phyloP scores from a whole-genome alignment of 1,284 basidiomycete species.

The Agaricales sp. region DNA sequence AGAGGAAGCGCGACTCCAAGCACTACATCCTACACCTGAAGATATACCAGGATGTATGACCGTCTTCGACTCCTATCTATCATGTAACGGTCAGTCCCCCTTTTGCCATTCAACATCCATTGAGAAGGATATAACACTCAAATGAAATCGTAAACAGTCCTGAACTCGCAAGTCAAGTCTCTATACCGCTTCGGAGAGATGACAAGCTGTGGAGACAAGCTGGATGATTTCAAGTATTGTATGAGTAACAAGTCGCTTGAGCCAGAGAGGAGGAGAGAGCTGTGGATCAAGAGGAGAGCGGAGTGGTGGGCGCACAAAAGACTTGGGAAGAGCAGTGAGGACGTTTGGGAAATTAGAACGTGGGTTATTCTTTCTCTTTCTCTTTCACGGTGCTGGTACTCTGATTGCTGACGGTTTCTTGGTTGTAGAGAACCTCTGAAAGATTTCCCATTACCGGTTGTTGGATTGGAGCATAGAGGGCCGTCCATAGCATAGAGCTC shows the following conservation, averaged over 20 bases:
- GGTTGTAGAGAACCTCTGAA: not conserved
- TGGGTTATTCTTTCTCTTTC: slow-evolving; percentile 28
- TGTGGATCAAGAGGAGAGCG: slow-evolving; percentile 80
- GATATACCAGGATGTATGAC: slow-evolving; percentile 76
- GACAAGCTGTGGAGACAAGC: slow-evolving; percentile 69
- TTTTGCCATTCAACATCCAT: slow-evolving; percentile 4
- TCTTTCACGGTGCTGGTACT: too few relatives aligned
- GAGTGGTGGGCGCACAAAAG: slow-evolving; percentile 86
- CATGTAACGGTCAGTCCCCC: slow-evolving; percentile 55
- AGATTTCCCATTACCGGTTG: not conserved
- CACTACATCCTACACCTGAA: slow-evolving; percentile 60
- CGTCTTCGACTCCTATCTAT: slow-evolving; percentile 71
- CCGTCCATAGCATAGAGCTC: too few relatives aligned
- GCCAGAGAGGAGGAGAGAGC: slow-evolving; percentile 66
- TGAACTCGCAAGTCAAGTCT: slow-evolving; percentile 75
- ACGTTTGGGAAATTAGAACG: slow-evolving; percentile 87
- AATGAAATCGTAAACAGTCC: slow-evolving; percentile 36
- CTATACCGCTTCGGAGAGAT: slow-evolving; percentile 82
- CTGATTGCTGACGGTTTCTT: not conserved
- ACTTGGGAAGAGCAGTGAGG: slow-evolving; percentile 75
- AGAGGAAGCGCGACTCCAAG: slow-evolving; percentile 52
- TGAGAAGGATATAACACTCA: slow-evolving; percentile 6
- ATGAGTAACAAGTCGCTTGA: slow-evolving; percentile 74
- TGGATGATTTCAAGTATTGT: slow-evolving; percentile 95
- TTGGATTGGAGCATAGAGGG: too few relatives aligned